Conservation (phyloP, 768 basidiomycete genomes). For the Cystobasidium ongulense region DNA sequence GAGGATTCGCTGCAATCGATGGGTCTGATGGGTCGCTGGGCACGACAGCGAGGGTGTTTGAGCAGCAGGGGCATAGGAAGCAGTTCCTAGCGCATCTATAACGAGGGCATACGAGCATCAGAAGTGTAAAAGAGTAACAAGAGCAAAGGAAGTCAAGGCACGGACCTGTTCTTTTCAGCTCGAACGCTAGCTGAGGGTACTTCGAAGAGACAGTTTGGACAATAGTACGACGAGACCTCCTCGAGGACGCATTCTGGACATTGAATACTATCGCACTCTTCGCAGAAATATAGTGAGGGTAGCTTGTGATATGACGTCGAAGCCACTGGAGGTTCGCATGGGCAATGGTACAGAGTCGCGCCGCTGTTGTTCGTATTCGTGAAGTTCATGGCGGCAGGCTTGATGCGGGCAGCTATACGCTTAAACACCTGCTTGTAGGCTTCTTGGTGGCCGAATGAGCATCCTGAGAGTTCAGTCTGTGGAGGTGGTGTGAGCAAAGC, state of each 20-base stretch:
- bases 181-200: slow-evolving; percentile 97
- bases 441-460: too few relatives aligned
- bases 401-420: too few relatives aligned
- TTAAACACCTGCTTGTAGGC: too few relatives aligned
- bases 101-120: slow-evolving; percentile 14
- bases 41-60: slow-evolving; percentile 81
- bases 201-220: slow-evolving; percentile 96
- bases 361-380: background rate
- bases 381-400: background rate
- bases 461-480: background rate
- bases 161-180: slow-evolving; percentile 88
- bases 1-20: slow-evolving; percentile 41
- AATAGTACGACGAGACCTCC: slow-evolving; percentile 95
- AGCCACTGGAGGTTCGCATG: background rate
- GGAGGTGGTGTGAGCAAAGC: background rate
- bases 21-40: slow-evolving; percentile 52
- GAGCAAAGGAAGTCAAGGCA: background rate
- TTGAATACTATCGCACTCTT: slow-evolving; percentile 91
- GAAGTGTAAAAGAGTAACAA: background rate
- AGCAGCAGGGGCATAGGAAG: slow-evolving; percentile 90
- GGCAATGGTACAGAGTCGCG: background rate
- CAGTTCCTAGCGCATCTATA: slow-evolving; percentile 92
- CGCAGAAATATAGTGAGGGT: slow-evolving; percentile 76
- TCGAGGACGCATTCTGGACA: slow-evolving; percentile 85
- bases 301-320: background rate